Evolutionary conservation across 2,329 filamentous ascomycete genomes (phyloP).

Genomic region (Xylaria sp.): DNA sequence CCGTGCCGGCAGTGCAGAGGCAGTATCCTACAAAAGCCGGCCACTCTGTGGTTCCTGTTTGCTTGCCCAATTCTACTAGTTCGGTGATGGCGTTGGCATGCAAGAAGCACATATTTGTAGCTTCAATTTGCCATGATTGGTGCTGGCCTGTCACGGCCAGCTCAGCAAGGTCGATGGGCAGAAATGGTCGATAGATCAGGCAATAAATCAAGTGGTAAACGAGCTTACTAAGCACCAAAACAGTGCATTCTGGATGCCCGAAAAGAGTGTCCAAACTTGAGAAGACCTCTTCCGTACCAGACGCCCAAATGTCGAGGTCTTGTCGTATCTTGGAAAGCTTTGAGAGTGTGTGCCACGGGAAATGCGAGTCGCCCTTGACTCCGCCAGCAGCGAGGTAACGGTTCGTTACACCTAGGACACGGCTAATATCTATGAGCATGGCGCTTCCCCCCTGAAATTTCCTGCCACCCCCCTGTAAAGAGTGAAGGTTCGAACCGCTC

Average conservation of each 20-base stretch:
- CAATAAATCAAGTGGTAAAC: slow-evolving; percentile 90
- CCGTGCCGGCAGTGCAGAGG: slow-evolving; percentile 85
- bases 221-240: slow-evolving; percentile 83
- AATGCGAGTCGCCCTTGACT: slow-evolving; percentile 89
- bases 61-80: slow-evolving; percentile 80
- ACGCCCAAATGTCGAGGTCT: slow-evolving; percentile 86
- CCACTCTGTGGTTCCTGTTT: slow-evolving; percentile 81
- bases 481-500: slow-evolving; percentile 79
- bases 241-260: slow-evolving; percentile 80
- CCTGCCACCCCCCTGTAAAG: slow-evolving; percentile 74
- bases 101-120: slow-evolving; percentile 85
- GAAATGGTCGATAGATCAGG: slow-evolving; percentile 85
- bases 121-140: slow-evolving; percentile 92
- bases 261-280: slow-evolving; percentile 80
- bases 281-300: slow-evolving; percentile 82
- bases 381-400: slow-evolving; percentile 86
- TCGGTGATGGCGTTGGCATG: slow-evolving; percentile 91
- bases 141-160: slow-evolving; percentile 83
- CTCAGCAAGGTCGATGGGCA: slow-evolving; percentile 85
- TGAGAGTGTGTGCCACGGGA: slow-evolving; percentile 89
- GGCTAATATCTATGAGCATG: slow-evolving; percentile 85
- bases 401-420: slow-evolving; percentile 85
- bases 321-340: slow-evolving; percentile 87
- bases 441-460: slow-evolving; percentile 79
- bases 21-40: slow-evolving; percentile 88